Base-by-base conservation (phyloP, 805 yeast species). In the Metschnikowia hibisci region DNA sequence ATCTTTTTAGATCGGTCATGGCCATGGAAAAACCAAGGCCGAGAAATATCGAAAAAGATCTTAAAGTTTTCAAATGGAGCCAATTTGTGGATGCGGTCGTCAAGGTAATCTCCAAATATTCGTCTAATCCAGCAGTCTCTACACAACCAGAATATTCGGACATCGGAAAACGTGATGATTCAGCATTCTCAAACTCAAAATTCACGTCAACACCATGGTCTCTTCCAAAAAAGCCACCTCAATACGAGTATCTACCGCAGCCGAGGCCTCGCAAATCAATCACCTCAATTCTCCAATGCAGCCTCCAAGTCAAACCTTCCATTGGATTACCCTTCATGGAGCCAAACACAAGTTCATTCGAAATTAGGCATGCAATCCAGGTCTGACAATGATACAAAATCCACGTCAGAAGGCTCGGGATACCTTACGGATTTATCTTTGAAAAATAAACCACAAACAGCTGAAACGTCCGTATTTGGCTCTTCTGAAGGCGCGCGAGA, bases 41-140 rank as follows among this genome's bases (percentile, higher is more conserved):
- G 4, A 64, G 88, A 32, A 81, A 80, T 50, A 82, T 82, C 34
- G 87, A 80, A 52, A 82, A 82, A 57, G 85, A 81, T 55, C 74
- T 82, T 46, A 82, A 82, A 55, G 86, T 82, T 4, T 78, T 82
- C 53, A 66, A 67, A 20, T 82, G 88, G 88, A 54, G 57, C 15
- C 67, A 71, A 34, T 61, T 82, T 20, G 73, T 66, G 30, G 67
- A 62, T 25, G 87, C 87, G 0, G 54, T 82, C 39, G 59, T 63
- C 20, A 81, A 78, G 54, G 82, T 82, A 11, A 67, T 80, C 27
- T 65, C 80, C 27, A 82, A 82, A 59, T 82, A 82, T 55, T 62
- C 71, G 11, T 47, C 47, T 14, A 54, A 54, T 34, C 53, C 55
- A 6, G 50, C 44, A n/a, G 32, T 27, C 6, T 26, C 39, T 11